These are phyloP conservation scores for Monosporozyma servazzii DNA, from an alignment of 805 yeast genomes.

Conservation along the genomic window DNA sequence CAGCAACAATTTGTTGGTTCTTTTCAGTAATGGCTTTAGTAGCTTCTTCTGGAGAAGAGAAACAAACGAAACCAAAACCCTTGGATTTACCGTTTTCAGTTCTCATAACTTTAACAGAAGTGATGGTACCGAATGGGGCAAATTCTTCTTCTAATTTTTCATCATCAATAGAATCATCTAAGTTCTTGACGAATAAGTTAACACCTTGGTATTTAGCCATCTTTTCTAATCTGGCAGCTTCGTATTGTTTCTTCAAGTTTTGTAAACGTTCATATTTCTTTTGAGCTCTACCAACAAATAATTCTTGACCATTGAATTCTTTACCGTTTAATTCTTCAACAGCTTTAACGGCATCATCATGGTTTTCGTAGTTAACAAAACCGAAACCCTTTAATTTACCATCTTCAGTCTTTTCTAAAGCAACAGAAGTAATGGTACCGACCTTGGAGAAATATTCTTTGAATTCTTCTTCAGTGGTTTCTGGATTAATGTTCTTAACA, in stretches of 20 bases:
- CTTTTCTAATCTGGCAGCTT: slow-evolving; percentile 84
- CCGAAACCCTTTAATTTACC: slow-evolving; percentile 95
- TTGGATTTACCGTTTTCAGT: slow-evolving; percentile 91
- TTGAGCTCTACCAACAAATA: slow-evolving; percentile 98
- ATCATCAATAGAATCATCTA: slow-evolving; percentile 87
- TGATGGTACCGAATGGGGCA: slow-evolving; percentile 85
- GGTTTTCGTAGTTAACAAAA: slow-evolving; percentile 83
- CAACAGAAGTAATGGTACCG: slow-evolving; percentile 79
- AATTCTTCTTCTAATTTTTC: slow-evolving; percentile 88
- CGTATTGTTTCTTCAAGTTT: slow-evolving; percentile 91
- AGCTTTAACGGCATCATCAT: slow-evolving; percentile 82
- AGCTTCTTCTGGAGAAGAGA: slow-evolving; percentile 97
- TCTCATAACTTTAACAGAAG: slow-evolving; percentile 93
- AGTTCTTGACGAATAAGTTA: slow-evolving; percentile 91
- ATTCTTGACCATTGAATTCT: slow-evolving; percentile 75
- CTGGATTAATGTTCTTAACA: slow-evolving; percentile 79
- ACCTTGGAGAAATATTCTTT: slow-evolving; percentile 57
- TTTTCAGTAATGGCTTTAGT: slow-evolving; percentile 96
- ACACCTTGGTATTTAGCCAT: slow-evolving; percentile 94
- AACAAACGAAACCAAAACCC: slow-evolving; percentile 98
- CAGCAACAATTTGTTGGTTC: slow-evolving; percentile 92
- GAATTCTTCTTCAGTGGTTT: slow-evolving; percentile 62
- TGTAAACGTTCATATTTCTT: slow-evolving; percentile 96
- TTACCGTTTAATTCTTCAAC: slow-evolving; percentile 84
- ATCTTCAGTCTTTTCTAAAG: slow-evolving; percentile 69